These are phyloP conservation scores for Fusarium aywerte DNA, from an alignment of 2,329 filamentous ascomycete species.

Conservation along the genomic window DNA sequence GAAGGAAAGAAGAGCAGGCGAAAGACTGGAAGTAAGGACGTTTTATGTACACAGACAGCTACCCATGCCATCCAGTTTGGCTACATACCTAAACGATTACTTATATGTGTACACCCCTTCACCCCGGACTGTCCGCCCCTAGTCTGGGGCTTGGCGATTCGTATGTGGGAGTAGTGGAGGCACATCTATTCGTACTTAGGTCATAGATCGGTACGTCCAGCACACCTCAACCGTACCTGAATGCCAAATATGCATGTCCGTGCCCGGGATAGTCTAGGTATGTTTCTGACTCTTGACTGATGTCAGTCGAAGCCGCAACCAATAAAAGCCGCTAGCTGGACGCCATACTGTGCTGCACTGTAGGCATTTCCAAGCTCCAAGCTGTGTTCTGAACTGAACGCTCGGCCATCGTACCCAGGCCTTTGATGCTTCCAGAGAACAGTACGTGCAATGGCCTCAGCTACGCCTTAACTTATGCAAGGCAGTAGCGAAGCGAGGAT, in stretches of 20 bases:
- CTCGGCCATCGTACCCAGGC: background rate
- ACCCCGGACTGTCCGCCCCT: slow-evolving; percentile 32
- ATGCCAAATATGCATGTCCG: slow-evolving; percentile 7
- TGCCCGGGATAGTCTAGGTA: slow-evolving; percentile 5
- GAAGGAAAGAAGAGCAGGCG: background rate
- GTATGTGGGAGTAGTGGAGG: slow-evolving; percentile 26
- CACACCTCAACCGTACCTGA: slow-evolving; percentile 1
- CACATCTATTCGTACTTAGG: slow-evolving; percentile 10
- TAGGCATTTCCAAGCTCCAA: background rate
- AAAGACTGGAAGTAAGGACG: slow-evolving; percentile 22
- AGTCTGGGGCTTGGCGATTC: slow-evolving; percentile 29
- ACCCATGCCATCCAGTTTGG: slow-evolving; percentile 25
- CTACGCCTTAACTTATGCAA: slow-evolving; percentile 24
- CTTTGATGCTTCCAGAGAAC: background rate
- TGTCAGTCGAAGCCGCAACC: slow-evolving; percentile 18
- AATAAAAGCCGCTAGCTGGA: slow-evolving; percentile 1
- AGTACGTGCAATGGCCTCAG: slow-evolving; percentile 5
- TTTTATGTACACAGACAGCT: slow-evolving; percentile 34
- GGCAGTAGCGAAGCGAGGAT: background rate
- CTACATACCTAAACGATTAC: slow-evolving; percentile 19
- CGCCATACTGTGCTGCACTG: background rate
- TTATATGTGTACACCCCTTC: slow-evolving; percentile 32
- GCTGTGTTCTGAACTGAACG: background rate
- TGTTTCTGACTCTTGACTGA: slow-evolving; percentile 20
- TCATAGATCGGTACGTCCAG: slow-evolving; percentile 31